Evolutionary conservation across 176 grass and related monocot species (phyloP).

Genomic region (Hsuehochloa calcarea): DNA sequence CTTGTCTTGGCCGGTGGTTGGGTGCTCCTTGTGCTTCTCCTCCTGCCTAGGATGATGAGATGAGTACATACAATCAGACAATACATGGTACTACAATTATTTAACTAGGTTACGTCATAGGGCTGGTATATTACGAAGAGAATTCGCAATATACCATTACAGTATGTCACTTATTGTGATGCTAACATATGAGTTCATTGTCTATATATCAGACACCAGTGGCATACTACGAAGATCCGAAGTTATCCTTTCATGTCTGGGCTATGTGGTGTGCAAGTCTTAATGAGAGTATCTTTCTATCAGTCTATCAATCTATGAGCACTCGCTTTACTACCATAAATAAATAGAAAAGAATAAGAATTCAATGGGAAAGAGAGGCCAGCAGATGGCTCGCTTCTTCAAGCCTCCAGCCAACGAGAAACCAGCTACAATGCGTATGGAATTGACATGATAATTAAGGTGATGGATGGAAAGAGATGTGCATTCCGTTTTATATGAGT

Average conservation of each 20-base stretch:
- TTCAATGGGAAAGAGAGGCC: background rate
- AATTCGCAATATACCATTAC: too few relatives aligned
- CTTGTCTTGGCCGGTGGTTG: slow-evolving; percentile 48
- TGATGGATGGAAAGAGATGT: background rate
- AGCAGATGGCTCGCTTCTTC: background rate
- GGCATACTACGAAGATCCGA: too few relatives aligned
- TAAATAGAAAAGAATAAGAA: background rate
- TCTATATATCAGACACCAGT: too few relatives aligned
- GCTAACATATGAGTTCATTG: rapidly evolving
- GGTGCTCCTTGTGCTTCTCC: slow-evolving; percentile 22
- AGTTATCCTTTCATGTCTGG: background rate
- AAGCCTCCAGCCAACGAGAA: slow-evolving; percentile 30
- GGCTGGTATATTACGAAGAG: background rate
- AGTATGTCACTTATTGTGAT: too few relatives aligned
- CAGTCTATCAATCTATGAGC: background rate
- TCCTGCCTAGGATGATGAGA: slow-evolving; percentile 19
- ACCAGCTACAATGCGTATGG: slow-evolving; percentile 33
- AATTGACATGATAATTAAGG: background rate
- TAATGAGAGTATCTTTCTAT: slow-evolving; percentile 17
- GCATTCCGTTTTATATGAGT: background rate
- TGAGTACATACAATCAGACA: slow-evolving; percentile 22
- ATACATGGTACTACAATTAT: slow-evolving; percentile 33
- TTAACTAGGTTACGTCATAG: slow-evolving; percentile 10
- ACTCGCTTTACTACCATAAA: background rate
- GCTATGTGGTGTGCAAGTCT: slow-evolving; percentile 32